Percentiles rank a stretch among this genome's conserved stretches.
Evolutionary conservation across 495 filamentous ascomycete species (phyloP).

Genomic region (Rusavskia elegans): DNA sequence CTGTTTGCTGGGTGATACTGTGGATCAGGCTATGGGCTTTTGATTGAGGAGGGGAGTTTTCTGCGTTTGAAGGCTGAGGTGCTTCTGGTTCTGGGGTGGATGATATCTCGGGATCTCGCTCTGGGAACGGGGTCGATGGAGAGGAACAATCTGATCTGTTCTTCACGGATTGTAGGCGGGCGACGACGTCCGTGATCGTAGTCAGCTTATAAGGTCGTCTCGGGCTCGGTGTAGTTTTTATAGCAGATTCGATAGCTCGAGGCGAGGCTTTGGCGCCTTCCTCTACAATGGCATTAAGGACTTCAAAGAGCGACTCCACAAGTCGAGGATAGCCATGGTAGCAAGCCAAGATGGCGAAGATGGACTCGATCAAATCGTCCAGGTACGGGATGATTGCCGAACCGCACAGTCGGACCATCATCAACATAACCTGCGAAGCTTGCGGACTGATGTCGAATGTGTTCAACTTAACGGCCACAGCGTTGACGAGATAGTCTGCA

Average conservation of each 20-base stretch:
- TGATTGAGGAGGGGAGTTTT: slow-evolving; percentile 27
- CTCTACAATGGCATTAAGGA: slow-evolving; percentile 64
- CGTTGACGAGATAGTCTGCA: slow-evolving; percentile 92
- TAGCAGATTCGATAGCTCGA: slow-evolving; percentile 26
- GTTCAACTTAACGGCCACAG: slow-evolving; percentile 75
- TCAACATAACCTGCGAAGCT: slow-evolving; percentile 75
- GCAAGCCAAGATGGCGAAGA: slow-evolving; percentile 79
- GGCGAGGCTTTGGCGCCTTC: slow-evolving; percentile 55
- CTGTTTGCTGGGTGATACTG: slow-evolving; percentile 53
- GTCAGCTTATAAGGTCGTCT: slow-evolving; percentile 25
- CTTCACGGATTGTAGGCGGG: background rate
- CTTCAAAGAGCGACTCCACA: slow-evolving; percentile 71
- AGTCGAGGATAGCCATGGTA: slow-evolving; percentile 87
- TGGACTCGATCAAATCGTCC: slow-evolving; percentile 75
- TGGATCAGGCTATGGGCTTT: slow-evolving; percentile 45
- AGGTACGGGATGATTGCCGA: slow-evolving; percentile 70
- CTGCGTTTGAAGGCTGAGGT: background rate
- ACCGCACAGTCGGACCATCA: slow-evolving; percentile 87
- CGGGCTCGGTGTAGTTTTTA: slow-evolving; percentile 18
- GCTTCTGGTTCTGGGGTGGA: background rate
- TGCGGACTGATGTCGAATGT: slow-evolving; percentile 83
- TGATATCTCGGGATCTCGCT: background rate
- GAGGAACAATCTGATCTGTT: background rate
- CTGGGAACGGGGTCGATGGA: background rate
- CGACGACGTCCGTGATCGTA: slow-evolving; percentile 22